Conservation (phyloP, 1,139 yeast genomes). For the Diutina catenulata region DNA sequence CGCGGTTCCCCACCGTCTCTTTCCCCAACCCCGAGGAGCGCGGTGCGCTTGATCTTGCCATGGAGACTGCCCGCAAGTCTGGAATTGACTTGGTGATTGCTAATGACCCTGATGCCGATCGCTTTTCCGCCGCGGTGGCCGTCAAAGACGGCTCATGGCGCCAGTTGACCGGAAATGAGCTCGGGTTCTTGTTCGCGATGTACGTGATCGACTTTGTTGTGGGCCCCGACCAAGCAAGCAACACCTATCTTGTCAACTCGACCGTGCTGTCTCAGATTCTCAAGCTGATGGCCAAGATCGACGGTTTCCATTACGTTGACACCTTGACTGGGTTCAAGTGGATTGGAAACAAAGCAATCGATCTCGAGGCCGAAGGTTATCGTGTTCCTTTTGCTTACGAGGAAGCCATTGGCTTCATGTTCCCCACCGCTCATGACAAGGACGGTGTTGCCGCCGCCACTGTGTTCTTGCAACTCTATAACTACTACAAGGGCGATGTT, state of each 20-base stretch:
- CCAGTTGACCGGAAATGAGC: constrained; percentile 84
- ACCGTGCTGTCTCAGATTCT: constrained; percentile 87
- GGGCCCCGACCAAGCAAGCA: constrained; percentile 33
- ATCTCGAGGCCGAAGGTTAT: constrained; percentile 51
- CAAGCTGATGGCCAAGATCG: constrained; percentile 49
- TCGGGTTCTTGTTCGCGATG: constrained; percentile 71
- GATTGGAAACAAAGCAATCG: constrained; percentile 87
- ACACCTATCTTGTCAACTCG: constrained; percentile 61
- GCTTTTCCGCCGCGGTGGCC: constrained; percentile 65
- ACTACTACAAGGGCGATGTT: constrained; percentile 21
- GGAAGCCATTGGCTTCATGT: constrained; percentile 96
- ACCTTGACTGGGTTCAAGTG: constrained; percentile 95
- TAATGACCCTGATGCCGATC: constrained; percentile 94
- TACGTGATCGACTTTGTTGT: constrained; percentile 12
- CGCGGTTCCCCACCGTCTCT: constrained; percentile 69
- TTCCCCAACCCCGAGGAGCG: constrained; percentile 96
- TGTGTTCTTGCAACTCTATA: constrained; percentile 66
- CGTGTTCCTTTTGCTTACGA: constrained; percentile 83
- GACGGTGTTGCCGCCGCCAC: constrained; percentile 82
- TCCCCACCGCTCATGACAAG: constrained; percentile 75
- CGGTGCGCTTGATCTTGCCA: constrained; percentile 77
- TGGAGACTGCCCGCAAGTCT: constrained; percentile 34
- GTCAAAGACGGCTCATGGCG: constrained; percentile 38
- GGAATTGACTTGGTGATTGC: constrained; percentile 56
- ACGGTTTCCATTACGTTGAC: constrained; percentile 58